Conservation (phyloP, 176 grass and related monocot species). For the Puccinellia tenuiflora region DNA sequence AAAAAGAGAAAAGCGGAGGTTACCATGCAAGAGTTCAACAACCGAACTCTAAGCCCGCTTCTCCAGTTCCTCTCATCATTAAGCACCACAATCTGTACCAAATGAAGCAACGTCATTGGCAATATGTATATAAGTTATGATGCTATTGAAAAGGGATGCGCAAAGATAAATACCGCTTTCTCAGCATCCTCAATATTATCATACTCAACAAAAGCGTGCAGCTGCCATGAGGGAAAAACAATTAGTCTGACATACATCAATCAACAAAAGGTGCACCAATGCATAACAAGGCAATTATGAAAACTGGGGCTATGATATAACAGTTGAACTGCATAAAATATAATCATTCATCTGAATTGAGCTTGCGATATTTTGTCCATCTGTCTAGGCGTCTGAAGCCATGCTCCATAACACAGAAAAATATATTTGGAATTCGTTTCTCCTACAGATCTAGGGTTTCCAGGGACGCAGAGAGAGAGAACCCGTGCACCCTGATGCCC, state of each 20-base stretch:
- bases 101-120: constrained; percentile 17
- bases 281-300: not conserved
- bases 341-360: constrained; percentile 2
- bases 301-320: not conserved
- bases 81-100: constrained; percentile 64
- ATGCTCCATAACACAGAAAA: not conserved
- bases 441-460: not conserved
- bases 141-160: not conserved
- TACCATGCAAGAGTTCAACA: constrained; percentile 85
- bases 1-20: too few species aligned
- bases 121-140: not conserved
- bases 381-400: not conserved
- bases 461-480: not conserved
- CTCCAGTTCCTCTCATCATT: constrained; percentile 99
- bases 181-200: constrained; percentile 83
- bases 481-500: not conserved
- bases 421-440: not conserved
- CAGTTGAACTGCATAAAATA: not conserved
- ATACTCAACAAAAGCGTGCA: constrained; percentile 99
- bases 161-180: constrained; percentile 59
- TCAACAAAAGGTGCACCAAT: not conserved
- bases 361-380: not conserved
- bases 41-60: constrained; percentile 82
- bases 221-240: constrained; percentile 39
- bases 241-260: constrained; percentile 9